A percentile compares a stretch with the other conserved stretches of the same genome.
phyloP scores from a whole-genome alignment of 345 rosid species.

The Eucalyptus shirleyi region DNA sequence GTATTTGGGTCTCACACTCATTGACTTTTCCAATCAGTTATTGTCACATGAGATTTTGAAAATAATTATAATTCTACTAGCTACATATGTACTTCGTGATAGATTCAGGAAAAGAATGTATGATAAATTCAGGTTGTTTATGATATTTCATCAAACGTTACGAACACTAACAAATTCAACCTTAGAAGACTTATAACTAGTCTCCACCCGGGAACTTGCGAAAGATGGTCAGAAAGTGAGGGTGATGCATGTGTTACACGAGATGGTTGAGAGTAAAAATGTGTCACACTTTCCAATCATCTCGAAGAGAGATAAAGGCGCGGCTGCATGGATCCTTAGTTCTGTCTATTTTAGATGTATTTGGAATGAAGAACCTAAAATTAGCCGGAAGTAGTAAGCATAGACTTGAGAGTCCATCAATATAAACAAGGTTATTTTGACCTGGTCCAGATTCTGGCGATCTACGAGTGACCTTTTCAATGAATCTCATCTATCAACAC shows the following conservation, averaged over 20 bases:
- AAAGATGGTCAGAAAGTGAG: neutral
- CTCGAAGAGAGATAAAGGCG: neutral
- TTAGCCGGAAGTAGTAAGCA: neutral
- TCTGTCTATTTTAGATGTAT: neutral
- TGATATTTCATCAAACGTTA: too few relatives aligned
- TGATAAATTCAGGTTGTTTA: too few relatives aligned
- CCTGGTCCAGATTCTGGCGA: neutral
- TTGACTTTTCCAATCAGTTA: neutral
- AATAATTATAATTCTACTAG: too few relatives aligned
- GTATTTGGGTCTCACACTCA: neutral
- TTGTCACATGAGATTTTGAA: neutral
- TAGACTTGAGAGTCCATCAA: neutral
- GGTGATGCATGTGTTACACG: neutral
- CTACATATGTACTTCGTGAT: too few relatives aligned
- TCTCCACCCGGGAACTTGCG: accelerated
- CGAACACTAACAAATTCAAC: too few relatives aligned
- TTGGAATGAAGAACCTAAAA: neutral
- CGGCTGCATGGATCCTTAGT: neutral
- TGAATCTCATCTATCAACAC: neutral
- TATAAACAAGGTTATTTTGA: neutral
- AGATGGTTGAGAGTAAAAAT: neutral
- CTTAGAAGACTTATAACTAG: too few relatives aligned
- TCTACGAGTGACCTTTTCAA: neutral
- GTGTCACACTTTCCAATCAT: neutral
- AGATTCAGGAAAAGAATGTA: too few relatives aligned